Evolutionary conservation across 2,329 filamentous ascomycete species (phyloP).

Genomic region (Macrophomina tecta): DNA sequence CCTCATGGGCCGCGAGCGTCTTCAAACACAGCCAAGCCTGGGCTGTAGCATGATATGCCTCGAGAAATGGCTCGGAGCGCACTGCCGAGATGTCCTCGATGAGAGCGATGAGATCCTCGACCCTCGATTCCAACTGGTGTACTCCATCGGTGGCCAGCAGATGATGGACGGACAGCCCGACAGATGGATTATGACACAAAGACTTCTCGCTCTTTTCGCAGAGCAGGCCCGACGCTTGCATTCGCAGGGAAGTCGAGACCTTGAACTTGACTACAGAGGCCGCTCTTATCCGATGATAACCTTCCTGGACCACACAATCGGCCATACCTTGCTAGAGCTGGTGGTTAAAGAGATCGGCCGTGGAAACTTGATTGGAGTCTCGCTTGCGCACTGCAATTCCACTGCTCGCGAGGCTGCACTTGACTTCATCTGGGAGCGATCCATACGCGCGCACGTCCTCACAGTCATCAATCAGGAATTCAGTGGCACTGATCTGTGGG

Average conservation of each 20-base stretch:
- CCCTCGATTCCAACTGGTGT: conserved; percentile 16
- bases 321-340: conserved; percentile 46
- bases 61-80: conserved; percentile 53
- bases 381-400: not conserved
- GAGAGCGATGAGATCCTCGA: conserved; percentile 20
- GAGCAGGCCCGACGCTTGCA: conserved; percentile 56
- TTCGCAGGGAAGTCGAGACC: conserved; percentile 65
- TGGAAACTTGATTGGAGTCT: not conserved
- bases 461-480: conserved; percentile 50
- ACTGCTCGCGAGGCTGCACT: conserved; percentile 53
- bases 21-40: not conserved
- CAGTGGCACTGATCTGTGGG: conserved; percentile 1
- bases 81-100: conserved; percentile 57
- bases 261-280: conserved; percentile 69
- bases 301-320: conserved; percentile 36
- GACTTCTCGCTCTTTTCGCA: conserved; percentile 36
- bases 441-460: conserved; percentile 53
- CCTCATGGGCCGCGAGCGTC: conserved; percentile 8
- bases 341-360: conserved; percentile 66
- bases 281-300: conserved; percentile 54
- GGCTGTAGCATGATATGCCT: not conserved
- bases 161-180: conserved; percentile 17
- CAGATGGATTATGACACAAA: conserved; percentile 11
- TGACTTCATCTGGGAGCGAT: conserved; percentile 62
- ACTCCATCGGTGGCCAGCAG: conserved; percentile 24